Base-by-base conservation (phyloP, 495 filamentous ascomycete genomes). In the Podospora tetraspora region DNA sequence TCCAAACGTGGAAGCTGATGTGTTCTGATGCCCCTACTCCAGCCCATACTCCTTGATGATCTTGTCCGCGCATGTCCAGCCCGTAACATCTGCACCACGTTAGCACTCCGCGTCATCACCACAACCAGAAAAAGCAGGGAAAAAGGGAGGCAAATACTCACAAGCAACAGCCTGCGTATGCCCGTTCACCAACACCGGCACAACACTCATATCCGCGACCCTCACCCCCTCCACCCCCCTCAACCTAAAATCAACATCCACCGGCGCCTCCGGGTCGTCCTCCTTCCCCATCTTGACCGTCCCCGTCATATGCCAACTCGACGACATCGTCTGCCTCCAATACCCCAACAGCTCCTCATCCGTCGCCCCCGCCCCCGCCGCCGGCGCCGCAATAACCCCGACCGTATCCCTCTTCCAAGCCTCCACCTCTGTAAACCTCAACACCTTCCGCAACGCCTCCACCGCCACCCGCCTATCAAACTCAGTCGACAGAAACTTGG, bases 171-270 rank as follows among this genome's bases (percentile, higher is more conserved):
- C 61, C 66, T 81, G 79, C 6, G 75, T 71, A 63, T 80, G 78
- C 22, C 70, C 70, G 68, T 71, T 80, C 10, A 66, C 62, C 66
- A 89, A 66, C n/a, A 90, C 72, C 6, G 89, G 89, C 24, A 89
- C 79, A 59, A 89, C 84, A 70, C 87, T 89, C 78, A 88, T 85
- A 79, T 92, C 89, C 3, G 83, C 87, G 5, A 91, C 81, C 11
- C 89, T 82, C 68, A 92, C 74, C 0, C 78, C 77, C 58, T 86
- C 76, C 22, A 89, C 71, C 0, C 88, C 89, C 7, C 80, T 72
- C 0, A 91, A 80, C 30, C 80, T 79, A 34, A 89, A 88, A 3
- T 79, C 70, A 0, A 52, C 78, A 69, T 91, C 87, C 27, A 91
- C 86, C 8, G 80, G 86, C 8, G 83, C 84, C 34, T 82, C 77